Evolutionary conservation across 202 grass and related monocot species (phyloP).

Genomic region (Schoenoplectus triqueter): DNA sequence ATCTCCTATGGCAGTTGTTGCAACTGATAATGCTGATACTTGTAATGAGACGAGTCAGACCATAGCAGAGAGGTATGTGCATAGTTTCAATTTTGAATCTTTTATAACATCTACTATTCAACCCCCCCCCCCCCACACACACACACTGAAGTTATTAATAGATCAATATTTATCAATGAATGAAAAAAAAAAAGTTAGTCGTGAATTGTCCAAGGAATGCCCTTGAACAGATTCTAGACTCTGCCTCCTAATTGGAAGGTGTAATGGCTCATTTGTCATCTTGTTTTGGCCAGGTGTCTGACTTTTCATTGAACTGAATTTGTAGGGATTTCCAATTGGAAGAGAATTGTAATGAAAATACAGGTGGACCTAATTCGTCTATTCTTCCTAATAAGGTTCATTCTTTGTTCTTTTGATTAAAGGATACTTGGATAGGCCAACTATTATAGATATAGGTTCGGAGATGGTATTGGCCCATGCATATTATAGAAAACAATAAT

Average conservation of each 20-base stretch:
- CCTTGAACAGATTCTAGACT: too few relatives aligned
- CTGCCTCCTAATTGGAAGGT: neutral
- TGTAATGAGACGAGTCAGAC: slow-evolving; percentile 24
- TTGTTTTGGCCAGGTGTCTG: neutral
- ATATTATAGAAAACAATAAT: neutral
- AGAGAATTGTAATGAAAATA: slow-evolving; percentile 41
- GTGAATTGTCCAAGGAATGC: neutral
- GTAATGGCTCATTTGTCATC: neutral
- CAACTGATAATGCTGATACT: slow-evolving; percentile 15
- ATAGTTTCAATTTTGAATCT: slow-evolving; percentile 26
- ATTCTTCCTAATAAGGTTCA: slow-evolving; percentile 55
- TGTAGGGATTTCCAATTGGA: slow-evolving; percentile 58
- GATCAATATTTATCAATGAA: neutral
- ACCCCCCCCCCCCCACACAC: too few relatives aligned
- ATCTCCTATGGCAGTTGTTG: slow-evolving; percentile 12
- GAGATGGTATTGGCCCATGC: neutral
- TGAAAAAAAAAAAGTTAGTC: neutral
- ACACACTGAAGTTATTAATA: neutral
- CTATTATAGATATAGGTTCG: neutral
- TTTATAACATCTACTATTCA: neutral
- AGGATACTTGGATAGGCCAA: neutral
- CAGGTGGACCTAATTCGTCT: slow-evolving; percentile 38
- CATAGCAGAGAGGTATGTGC: slow-evolving; percentile 43
- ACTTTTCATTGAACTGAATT: slow-evolving; percentile 43
- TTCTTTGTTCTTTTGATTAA: slow-evolving; percentile 31